Percentiles rank a stretch among this genome's conserved stretches.
These are phyloP conservation scores for Wickerhamiella dianesei DNA, from an alignment of 805 yeast species.

Conservation along the genomic window DNA sequence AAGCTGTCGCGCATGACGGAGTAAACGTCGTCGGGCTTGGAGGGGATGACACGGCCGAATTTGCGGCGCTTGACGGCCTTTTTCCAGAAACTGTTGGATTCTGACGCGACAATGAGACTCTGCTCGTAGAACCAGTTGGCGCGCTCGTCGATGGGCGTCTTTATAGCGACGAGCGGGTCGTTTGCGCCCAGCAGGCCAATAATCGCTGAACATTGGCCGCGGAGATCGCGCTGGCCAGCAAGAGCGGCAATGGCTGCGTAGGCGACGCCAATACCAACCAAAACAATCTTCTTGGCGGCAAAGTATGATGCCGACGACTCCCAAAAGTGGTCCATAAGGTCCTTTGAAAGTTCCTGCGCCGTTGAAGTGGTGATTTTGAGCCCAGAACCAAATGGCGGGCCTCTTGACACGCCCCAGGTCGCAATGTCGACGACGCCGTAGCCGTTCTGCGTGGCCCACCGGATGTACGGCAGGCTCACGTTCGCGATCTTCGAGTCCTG, in stretches of 20 bases:
- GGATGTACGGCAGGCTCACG: constrained; percentile 53
- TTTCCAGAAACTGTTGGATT: constrained; percentile 72
- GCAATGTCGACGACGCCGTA: constrained; percentile 77
- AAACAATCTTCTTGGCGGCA: constrained; percentile 52
- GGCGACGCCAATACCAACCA: constrained; percentile 83
- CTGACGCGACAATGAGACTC: constrained; percentile 67
- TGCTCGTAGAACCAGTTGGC: constrained; percentile 85
- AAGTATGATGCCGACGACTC: constrained; percentile 78
- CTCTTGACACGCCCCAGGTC: constrained; percentile 37
- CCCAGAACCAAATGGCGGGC: constrained; percentile 2
- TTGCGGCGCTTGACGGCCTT: constrained; percentile 71
- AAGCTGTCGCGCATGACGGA: constrained; percentile 69
- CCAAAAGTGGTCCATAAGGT: constrained; percentile 68
- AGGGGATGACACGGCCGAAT: constrained; percentile 74
- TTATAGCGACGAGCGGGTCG: constrained; percentile 63
- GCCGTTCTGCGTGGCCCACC: constrained; percentile 47
- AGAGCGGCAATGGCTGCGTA: constrained; percentile 77
- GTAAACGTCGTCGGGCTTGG: constrained; percentile 58
- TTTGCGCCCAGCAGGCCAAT: constrained; percentile 57
- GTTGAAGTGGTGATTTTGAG: not conserved
- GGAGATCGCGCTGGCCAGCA: constrained; percentile 63
- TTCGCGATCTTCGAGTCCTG: constrained; percentile 63
- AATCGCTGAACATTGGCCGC: constrained; percentile 55
- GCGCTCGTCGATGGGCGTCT: constrained; percentile 77
- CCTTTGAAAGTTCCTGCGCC: constrained; percentile 33